Evolutionary conservation across 192 early-diverging fungal genomes (phyloP).

Genomic region (Podila horticola): DNA sequence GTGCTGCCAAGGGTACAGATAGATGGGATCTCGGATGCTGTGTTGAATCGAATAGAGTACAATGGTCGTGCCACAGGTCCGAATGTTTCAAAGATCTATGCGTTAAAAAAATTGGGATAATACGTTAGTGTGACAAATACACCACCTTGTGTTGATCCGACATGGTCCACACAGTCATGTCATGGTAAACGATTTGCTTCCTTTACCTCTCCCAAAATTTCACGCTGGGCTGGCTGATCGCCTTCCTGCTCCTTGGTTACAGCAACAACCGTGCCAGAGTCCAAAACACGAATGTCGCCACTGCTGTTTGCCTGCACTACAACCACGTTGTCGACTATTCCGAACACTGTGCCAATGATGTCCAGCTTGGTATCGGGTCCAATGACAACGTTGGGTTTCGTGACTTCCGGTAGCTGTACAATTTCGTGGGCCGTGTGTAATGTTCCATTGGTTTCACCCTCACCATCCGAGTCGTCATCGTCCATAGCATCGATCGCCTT

Average conservation of each 20-base stretch:
- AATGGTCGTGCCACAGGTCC: slow-evolving; percentile 87
- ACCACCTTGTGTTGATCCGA: background rate
- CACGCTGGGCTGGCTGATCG: slow-evolving; percentile 58
- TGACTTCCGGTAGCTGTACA: slow-evolving; percentile 54
- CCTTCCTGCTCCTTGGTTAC: background rate
- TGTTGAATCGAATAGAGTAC: slow-evolving; percentile 84
- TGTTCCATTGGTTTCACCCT: slow-evolving; percentile 3
- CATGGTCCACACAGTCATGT: background rate
- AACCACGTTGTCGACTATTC: slow-evolving; percentile 77
- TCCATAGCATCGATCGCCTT: slow-evolving; percentile 39
- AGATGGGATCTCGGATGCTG: slow-evolving; percentile 65
- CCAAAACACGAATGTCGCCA: slow-evolving; percentile 70
- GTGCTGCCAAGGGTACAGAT: slow-evolving; percentile 53
- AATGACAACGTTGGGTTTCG: slow-evolving; percentile 57
- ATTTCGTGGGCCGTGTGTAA: slow-evolving; percentile 73
- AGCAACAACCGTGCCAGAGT: slow-evolving; percentile 78
- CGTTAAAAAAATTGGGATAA: background rate
- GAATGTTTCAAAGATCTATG: slow-evolving; percentile 89
- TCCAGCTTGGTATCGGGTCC: slow-evolving; percentile 59
- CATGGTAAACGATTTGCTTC: slow-evolving; percentile 10
- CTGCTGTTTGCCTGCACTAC: slow-evolving; percentile 67
- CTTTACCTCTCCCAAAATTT: slow-evolving; percentile 71
- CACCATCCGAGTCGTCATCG: slow-evolving; percentile 47
- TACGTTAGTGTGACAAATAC: background rate
- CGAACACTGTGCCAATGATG: slow-evolving; percentile 72